Conservation (phyloP, 148 eudicot species). For the Gaultheria prostrata region DNA sequence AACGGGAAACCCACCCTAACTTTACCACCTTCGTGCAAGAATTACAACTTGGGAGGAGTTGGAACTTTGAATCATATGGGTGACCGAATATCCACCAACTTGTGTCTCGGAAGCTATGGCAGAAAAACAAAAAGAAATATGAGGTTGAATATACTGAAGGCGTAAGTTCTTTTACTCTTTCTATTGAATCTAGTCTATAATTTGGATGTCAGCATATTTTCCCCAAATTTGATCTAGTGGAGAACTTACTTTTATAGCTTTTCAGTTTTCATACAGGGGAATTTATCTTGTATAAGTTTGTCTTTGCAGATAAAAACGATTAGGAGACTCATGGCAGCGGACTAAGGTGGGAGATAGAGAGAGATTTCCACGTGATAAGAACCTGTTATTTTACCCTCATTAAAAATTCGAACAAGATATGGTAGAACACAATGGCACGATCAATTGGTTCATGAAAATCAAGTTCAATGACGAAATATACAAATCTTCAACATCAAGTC, state of each 20-base stretch:
- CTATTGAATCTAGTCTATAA: not conserved
- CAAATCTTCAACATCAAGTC: not conserved
- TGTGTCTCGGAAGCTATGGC: not conserved
- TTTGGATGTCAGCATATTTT: not conserved
- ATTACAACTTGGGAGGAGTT: not conserved
- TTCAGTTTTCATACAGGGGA: not conserved
- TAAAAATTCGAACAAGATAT: not conserved
- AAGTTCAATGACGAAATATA: not conserved
- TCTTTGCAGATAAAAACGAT: not conserved
- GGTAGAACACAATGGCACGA: not conserved
- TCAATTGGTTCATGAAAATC: not conserved
- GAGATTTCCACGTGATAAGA: not conserved
- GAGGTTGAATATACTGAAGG: not conserved
- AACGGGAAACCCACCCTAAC: not conserved
- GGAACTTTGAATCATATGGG: not conserved
- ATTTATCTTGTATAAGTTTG: not conserved
- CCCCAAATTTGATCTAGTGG: not conserved
- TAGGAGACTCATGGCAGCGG: not conserved
- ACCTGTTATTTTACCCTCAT: not conserved
- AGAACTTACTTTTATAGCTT: not conserved
- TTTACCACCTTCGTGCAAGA: conserved; percentile 2
- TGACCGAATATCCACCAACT: not conserved
- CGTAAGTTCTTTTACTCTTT: not conserved
- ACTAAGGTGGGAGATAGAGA: not conserved
- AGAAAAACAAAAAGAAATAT: not conserved